Conservation (phyloP, 163 green algal genomes). For the Chlorella variabilis region DNA sequence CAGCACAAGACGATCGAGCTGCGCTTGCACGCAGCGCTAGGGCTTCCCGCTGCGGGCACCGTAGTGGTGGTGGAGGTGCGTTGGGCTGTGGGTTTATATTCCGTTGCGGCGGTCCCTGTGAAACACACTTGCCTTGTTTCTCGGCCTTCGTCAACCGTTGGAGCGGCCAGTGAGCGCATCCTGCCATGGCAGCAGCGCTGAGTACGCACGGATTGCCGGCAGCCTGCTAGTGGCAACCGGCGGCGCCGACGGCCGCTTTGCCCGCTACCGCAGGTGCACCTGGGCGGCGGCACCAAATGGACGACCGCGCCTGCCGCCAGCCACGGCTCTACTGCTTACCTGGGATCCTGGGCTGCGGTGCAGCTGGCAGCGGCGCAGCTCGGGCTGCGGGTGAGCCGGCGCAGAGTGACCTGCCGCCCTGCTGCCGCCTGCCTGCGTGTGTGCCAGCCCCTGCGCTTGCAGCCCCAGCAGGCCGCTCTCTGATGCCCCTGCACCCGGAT, state of each 20-base stretch:
- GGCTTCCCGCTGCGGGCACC: not conserved
- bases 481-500: no score
- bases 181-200: no score
- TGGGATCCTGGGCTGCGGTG: slow-evolving; percentile 10
- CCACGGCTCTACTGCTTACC: not conserved
- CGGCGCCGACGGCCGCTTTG: no score
- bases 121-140: not conserved
- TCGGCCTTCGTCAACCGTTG: no score
- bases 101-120: not conserved
- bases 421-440: no score
- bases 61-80: not conserved
- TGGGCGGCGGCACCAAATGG: not conserved
- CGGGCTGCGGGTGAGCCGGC: not conserved
- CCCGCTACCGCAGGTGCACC: not conserved
- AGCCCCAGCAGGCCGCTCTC: no score
- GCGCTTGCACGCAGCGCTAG: not conserved
- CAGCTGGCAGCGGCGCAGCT: not conserved
- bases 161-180: no score
- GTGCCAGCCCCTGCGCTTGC: no score
- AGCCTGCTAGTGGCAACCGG: no score
- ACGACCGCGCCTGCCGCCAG: not conserved
- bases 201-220: no score
- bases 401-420: not conserved
- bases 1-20: not conserved
- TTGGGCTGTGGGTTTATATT: not conserved